phyloP scores from a whole-genome alignment of 1,284 basidiomycete genomes.

The Fomitopsis betulina region DNA sequence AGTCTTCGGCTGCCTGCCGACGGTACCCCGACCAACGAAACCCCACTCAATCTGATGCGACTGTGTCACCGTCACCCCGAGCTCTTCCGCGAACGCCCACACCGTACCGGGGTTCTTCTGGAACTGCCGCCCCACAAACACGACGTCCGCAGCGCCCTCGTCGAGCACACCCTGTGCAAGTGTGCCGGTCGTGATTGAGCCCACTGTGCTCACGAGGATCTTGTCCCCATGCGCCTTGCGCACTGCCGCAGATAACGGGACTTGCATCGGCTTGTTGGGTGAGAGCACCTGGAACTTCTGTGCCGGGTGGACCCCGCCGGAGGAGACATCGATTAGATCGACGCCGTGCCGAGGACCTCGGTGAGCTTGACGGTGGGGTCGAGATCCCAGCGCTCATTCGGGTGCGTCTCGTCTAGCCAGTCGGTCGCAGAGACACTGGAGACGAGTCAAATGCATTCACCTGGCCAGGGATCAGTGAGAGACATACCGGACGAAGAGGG shows the following conservation, averaged over 20 bases:
- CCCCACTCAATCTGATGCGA: slow-evolving; percentile 47
- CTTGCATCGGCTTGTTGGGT: slow-evolving; percentile 31
- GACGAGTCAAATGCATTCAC: background rate
- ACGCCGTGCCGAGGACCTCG: slow-evolving; percentile 45
- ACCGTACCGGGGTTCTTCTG: slow-evolving; percentile 46
- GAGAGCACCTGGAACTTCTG: slow-evolving; percentile 16
- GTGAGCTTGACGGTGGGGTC: slow-evolving; percentile 50
- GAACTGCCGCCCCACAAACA: slow-evolving; percentile 44
- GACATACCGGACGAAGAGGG: slow-evolving; percentile 64
- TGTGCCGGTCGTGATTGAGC: slow-evolving; percentile 47
- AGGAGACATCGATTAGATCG: slow-evolving; percentile 54
- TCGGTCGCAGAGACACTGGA: slow-evolving; percentile 49
- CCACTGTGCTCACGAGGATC: slow-evolving; percentile 48
- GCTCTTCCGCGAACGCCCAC: slow-evolving; percentile 43
- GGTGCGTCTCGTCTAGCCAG: slow-evolving; percentile 45
- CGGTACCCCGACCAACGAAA: slow-evolving; percentile 21
- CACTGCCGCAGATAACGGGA: slow-evolving; percentile 42
- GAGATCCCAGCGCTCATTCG: slow-evolving; percentile 45
- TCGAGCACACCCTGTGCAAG: slow-evolving; percentile 46
- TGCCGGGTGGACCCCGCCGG: slow-evolving; percentile 44
- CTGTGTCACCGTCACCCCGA: slow-evolving; percentile 36
- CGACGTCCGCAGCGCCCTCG: slow-evolving; percentile 30
- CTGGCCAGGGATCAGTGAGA: background rate
- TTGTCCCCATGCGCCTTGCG: slow-evolving; percentile 32
- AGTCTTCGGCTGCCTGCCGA: background rate